phyloP scores from a whole-genome alignment of 352 stramenopile species.

The Hyaloperonospora brassicae region DNA sequence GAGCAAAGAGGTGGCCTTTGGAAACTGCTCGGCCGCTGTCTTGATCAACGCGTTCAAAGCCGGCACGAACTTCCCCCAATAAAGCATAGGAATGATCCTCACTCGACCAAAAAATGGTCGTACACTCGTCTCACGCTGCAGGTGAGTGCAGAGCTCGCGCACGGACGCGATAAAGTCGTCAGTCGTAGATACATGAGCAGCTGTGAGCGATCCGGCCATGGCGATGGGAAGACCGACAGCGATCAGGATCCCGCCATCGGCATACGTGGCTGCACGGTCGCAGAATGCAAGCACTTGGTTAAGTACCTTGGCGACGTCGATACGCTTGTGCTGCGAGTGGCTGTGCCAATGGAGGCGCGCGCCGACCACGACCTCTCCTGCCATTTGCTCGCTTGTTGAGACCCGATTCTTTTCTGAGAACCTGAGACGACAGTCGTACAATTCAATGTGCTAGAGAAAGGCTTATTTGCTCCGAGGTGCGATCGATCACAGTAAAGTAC shows the following conservation, averaged over 20 bases:
- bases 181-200: conserved; percentile 3
- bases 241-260: conserved; percentile 41
- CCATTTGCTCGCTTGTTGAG: not conserved
- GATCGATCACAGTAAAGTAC: too few species aligned
- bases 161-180: conserved; percentile 36
- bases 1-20: conserved; percentile 47
- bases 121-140: conserved; percentile 22
- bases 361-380: conserved; percentile 36
- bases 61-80: conserved; percentile 94
- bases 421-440: too few species aligned
- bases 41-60: conserved; percentile 90
- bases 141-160: conserved; percentile 27
- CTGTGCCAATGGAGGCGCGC: conserved; percentile 68
- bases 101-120: conserved; percentile 24
- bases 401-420: too few species aligned
- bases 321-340: conserved; percentile 34
- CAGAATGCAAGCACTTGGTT: conserved; percentile 45
- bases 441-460: too few species aligned
- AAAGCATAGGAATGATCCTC: conserved; percentile 84
- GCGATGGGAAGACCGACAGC: conserved; percentile 34
- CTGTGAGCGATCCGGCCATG: conserved; percentile 9
- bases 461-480: too few species aligned
- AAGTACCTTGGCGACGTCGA: conserved; percentile 43
- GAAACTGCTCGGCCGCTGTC: conserved; percentile 57
- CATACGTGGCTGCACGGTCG: conserved; percentile 39